Evolutionary conservation across 495 filamentous ascomycete genomes (phyloP).

Genomic region (Annulohypoxylon stygium): DNA sequence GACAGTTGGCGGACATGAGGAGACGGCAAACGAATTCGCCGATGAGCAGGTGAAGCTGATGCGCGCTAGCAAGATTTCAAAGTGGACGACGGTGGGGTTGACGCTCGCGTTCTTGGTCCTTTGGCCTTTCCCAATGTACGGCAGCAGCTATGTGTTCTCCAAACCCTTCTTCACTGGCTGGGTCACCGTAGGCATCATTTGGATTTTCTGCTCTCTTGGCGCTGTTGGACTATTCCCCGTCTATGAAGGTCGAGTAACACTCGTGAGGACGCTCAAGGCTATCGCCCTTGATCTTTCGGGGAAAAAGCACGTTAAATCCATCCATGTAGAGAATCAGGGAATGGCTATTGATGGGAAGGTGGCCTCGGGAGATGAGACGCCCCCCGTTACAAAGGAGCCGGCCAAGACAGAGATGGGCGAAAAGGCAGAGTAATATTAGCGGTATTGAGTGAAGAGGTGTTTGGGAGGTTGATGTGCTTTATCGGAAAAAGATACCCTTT

Average conservation of each 20-base stretch:
- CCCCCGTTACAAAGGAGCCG: constrained; percentile 24
- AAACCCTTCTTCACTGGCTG: constrained; percentile 94
- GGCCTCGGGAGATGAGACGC: constrained; percentile 27
- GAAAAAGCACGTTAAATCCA: constrained; percentile 59
- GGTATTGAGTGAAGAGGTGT: constrained; percentile 4
- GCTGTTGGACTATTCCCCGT: constrained; percentile 87
- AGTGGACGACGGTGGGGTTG: constrained; percentile 78
- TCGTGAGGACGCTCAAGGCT: constrained; percentile 71
- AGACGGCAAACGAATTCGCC: constrained; percentile 55
- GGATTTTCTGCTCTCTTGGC: constrained; percentile 81
- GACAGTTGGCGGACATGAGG: constrained; percentile 67
- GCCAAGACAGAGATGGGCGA: constrained; percentile 31
- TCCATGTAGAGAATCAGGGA: constrained; percentile 51
- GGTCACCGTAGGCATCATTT: constrained; percentile 86
- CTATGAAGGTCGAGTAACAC: constrained; percentile 81
- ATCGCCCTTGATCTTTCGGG: constrained; percentile 80
- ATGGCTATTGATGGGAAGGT: constrained; percentile 36
- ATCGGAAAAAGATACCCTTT: constrained; percentile 40
- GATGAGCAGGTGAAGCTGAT: constrained; percentile 77
- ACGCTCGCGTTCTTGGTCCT: constrained; percentile 83
- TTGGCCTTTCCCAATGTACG: constrained; percentile 98
- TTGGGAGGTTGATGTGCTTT: not conserved
- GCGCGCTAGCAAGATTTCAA: constrained; percentile 82
- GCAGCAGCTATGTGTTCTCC: constrained; percentile 85
- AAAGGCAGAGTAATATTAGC: constrained; percentile 15